These are phyloP conservation scores for Aspergillus luchuensis DNA, from an alignment of 2,329 filamentous ascomycete genomes.

Conservation along the genomic window DNA sequence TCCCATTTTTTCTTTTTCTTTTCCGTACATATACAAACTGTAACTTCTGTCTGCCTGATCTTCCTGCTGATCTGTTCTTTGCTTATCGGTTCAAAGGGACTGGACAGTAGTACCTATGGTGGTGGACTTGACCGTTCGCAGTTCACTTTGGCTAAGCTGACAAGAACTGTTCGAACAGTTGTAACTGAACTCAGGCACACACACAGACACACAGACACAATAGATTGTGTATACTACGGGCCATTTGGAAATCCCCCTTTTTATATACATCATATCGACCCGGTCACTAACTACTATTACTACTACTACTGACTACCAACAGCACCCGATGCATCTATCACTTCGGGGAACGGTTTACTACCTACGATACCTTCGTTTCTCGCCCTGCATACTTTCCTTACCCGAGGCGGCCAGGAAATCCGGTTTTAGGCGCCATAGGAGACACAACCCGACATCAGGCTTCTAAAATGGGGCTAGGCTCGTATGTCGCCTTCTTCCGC, in stretches of 20 bases:
- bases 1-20: constrained; percentile 15
- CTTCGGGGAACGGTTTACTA: background rate
- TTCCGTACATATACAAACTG: constrained; percentile 5
- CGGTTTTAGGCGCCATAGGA: constrained; percentile 10
- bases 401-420: background rate
- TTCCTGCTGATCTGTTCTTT: background rate
- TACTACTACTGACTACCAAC: background rate
- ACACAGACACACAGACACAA: background rate
- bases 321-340: background rate
- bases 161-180: background rate
- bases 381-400: background rate
- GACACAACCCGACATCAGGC: constrained; percentile 7
- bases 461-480: constrained; percentile 1
- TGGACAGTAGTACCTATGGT: too few relatives aligned
- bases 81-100: background rate
- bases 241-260: constrained; percentile 1
- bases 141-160: background rate
- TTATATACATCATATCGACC: constrained; percentile 6
- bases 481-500: constrained; percentile 9
- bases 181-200: background rate
- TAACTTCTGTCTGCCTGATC: background rate
- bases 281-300: background rate
- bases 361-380: background rate
- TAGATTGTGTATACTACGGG: background rate
- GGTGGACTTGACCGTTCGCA: background rate